Base-by-base conservation (phyloP, 305 asterid genomes). In the Fraxinus dipetala region DNA sequence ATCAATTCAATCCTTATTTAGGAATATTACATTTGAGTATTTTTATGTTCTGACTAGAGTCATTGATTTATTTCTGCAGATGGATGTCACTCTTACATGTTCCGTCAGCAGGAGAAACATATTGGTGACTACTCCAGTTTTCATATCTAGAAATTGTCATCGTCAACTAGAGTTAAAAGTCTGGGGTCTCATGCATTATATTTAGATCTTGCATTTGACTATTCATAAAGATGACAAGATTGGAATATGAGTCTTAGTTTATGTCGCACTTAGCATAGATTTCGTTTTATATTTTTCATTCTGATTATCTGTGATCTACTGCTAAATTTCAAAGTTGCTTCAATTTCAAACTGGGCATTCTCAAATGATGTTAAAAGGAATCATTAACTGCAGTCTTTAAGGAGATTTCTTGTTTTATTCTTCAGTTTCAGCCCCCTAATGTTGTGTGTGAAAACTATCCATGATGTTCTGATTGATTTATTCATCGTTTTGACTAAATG, bases 41-140 rank as follows among this genome's bases (percentile, higher is more conserved):
- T 24, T 83, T 6, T 6, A 22, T 80, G 28, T 78, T 75, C 78
- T 79, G 45, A 24, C 70, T 48, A 63, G 80, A 63, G 80, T 56
- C 76, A 35, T 54, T 72, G 51, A 38, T 74, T 75, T 26, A 70
- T 26, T 72, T 63, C 78, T 91, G 88, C 96, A 95, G 99, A 94
- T 88, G 99, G 99, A 87, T 91, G 96, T 85, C 98, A 95, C 87
- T 87, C 99, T 61, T 94, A 85, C 89, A 86, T 83, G 90, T 90
- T 89, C 65, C 95, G 87, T 83, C 98, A 94, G 91, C 85, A 83
- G 88, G 98, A 94, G 88, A 95, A 95, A 87, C 98, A 92, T 87
- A 92, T 95, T 72, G 99, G 99, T 95, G 80, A 84, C 73, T 79
- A 13, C 67, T 82, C 84, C 69, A 6, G 11, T 76, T 78, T 83